phyloP scores from a whole-genome alignment of 257 asterid species.

The Euphrasia confusa region DNA sequence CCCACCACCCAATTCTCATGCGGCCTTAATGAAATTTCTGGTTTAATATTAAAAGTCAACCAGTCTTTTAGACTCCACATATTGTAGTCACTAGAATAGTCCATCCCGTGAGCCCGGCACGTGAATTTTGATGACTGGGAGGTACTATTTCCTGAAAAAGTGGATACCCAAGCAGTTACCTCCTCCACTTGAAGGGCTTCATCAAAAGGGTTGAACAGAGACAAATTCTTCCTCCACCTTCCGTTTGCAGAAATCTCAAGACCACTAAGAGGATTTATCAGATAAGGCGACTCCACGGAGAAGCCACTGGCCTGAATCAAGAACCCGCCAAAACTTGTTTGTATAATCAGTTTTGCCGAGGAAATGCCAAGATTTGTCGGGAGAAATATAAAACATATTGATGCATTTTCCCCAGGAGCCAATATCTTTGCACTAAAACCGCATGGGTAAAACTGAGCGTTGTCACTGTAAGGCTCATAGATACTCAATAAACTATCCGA shows the following conservation, averaged over 20 bases:
- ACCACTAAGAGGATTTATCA: conserved; percentile 35
- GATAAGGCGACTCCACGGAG: conserved; percentile 60
- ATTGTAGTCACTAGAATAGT: conserved; percentile 30
- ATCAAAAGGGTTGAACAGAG: conserved; percentile 61
- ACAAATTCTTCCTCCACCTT: conserved; percentile 56
- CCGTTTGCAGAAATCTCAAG: conserved; percentile 47
- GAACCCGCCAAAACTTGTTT: conserved; percentile 74
- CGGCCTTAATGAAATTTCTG: conserved; percentile 49
- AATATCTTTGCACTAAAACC: conserved; percentile 43
- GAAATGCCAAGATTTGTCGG: conserved; percentile 52
- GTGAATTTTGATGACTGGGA: conserved; percentile 34
- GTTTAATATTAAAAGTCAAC: conserved; percentile 41
- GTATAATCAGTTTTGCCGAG: conserved; percentile 54
- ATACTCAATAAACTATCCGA: conserved; percentile 33
- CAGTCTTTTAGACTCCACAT: conserved; percentile 34
- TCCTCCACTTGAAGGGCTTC: conserved; percentile 66
- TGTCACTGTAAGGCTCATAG: conserved; percentile 49
- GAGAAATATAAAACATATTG: conserved; percentile 50
- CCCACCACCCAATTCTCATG: conserved; percentile 55
- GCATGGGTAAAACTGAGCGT: conserved; percentile 68
- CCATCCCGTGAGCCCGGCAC: conserved; percentile 28
- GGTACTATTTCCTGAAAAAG: conserved; percentile 40
- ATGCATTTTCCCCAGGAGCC: conserved; percentile 62
- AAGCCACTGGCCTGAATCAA: conserved; percentile 56
- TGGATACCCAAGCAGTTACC: conserved; percentile 57